Conservation (phyloP, 2,329 filamentous ascomycete species). For the Fusarium nematophilum region DNA sequence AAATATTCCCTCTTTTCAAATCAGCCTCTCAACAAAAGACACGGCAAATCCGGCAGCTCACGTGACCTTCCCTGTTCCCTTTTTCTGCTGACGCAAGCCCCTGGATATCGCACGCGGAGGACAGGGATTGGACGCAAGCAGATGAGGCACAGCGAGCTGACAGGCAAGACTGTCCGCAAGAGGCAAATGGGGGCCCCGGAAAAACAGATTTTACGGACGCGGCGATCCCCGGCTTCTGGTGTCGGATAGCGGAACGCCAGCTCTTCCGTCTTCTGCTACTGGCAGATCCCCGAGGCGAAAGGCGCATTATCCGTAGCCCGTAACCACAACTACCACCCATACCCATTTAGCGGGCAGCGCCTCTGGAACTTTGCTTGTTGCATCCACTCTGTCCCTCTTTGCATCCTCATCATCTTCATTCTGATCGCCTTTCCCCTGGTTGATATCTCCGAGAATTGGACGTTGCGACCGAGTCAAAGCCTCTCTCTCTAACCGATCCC, state of each 20-base stretch:
- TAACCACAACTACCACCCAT: conserved; percentile 38
- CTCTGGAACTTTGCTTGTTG: conserved; percentile 38
- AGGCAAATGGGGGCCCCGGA: conserved; percentile 16
- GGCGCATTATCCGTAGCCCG: conserved; percentile 17
- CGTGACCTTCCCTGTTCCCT: conserved; percentile 22
- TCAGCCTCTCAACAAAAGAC: conserved; percentile 31
- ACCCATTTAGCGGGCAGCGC: conserved; percentile 38
- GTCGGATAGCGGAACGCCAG: conserved; percentile 39
- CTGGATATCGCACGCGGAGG: conserved; percentile 14
- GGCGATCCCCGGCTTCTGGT: conserved; percentile 25
- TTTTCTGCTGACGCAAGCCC: conserved; percentile 33
- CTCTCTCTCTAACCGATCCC: conserved; percentile 15
- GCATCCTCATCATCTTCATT: conserved; percentile 31
- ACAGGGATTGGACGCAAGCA: conserved; percentile 33
- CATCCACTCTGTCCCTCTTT: conserved; percentile 42
- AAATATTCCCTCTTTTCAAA: too few species aligned
- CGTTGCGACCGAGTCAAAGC: conserved; percentile 12
- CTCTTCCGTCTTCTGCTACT: conserved; percentile 35
- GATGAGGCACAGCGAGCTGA: conserved; percentile 3
- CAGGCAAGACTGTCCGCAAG: not conserved
- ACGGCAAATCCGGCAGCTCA: conserved; percentile 31
- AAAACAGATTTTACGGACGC: conserved; percentile 17
- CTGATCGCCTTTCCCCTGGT: conserved; percentile 17
- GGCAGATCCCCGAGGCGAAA: conserved; percentile 19
- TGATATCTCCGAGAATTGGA: conserved; percentile 5